Base-by-base conservation (phyloP, 164 flowering plant species). In the Vitis amurensis region DNA sequence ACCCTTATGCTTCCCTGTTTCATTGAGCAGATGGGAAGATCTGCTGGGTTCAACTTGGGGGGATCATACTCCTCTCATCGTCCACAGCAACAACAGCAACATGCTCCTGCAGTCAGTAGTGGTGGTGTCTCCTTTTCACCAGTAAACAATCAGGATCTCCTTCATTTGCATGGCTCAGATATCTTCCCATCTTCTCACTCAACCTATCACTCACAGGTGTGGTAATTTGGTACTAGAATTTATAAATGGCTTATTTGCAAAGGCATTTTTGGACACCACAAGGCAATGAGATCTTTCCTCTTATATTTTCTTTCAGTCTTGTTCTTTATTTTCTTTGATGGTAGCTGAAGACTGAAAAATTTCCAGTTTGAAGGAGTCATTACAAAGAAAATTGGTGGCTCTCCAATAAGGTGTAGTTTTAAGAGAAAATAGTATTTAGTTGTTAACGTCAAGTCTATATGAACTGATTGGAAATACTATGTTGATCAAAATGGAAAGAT, bases 41-140 rank as follows among this genome's bases (percentile, higher is more conserved):
- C 98, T 74, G 77, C 89, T 60, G 98, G 97, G 62, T 96, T 92
- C 73, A 91, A 78, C 76, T 76, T 92, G 59, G 91, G 92, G 15
- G 97, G 90, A 59, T 53, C 89, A 50, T 92, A 87, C 74, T 73
- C 97, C 68, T 80, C 97, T 37, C 91, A 86, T 70, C 97, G 91
- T 4, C 91, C 87, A 51, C 93, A 83, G 70, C 95, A 82, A 67
- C 89, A 82, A 23, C 87, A 82, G 55, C 95, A 87, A 67, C 93
- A 83, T 81, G 72, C 84, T 59, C 80, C 89, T 37, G 82, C 97
- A 63, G 91, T 83, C 48, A 88, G 91, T 83, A 80, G 88, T 64
- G 71, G 86, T 58, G 86, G 85, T 55, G 81, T 80, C 75, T 80
- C 94, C 60, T 91, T 90, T 77, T 75, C 93, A 63, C 80, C 87